Evolutionary conservation across 495 filamentous ascomycete genomes (phyloP), one percentile per base, ranked within the genome.

Genomic region (Talaromyces borbonicus): DNA sequence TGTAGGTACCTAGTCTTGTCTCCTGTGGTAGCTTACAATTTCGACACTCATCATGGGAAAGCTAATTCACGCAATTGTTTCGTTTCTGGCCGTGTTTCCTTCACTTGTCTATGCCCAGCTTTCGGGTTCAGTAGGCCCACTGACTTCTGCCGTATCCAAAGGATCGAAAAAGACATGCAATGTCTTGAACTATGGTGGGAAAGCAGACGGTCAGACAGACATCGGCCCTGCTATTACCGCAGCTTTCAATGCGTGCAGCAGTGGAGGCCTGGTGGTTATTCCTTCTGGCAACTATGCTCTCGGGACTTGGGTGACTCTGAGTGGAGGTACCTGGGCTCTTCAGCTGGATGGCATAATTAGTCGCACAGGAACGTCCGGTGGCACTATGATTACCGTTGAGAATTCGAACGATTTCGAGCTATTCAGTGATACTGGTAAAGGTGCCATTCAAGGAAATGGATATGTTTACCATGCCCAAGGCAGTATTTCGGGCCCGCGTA

Each of bases 371-470:
- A 65, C 56, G 4, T 64, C 54, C 8, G 64, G 59, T 8, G 74
- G 72, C 2, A 73, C 73, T 49, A 74, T 75, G 63, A 72, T 79
- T 43, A 55, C 62, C 15, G 58, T 78, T 31, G 58, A 70, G 48
- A 55, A 71, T 18, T 58, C 67, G 16, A 65, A 44, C 35, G 69
- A 78, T 47, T 72, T 77, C 46, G 74, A 78, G 51, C 46, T 78
- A 19, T 74, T 68, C 54, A 67, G 59, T 16, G 64, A 64, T 22
- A 75, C 63, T 20, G 65, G 60, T 4, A 47, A 62, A 29, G 73
- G 72, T 33, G 71, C 74, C 0, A 65, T 77, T 12, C 70, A 78
- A 50, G 73, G 74, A 5, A 59, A 63, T 15, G 73, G 74, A 1
- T 77, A 76, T 51, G 51, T 64, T 46, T 66, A 58, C 44, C 66